A percentile compares a stretch with the other conserved stretches of the same genome.
Conservation (phyloP, 306 rosid species). For the Benincasa hispida region DNA sequence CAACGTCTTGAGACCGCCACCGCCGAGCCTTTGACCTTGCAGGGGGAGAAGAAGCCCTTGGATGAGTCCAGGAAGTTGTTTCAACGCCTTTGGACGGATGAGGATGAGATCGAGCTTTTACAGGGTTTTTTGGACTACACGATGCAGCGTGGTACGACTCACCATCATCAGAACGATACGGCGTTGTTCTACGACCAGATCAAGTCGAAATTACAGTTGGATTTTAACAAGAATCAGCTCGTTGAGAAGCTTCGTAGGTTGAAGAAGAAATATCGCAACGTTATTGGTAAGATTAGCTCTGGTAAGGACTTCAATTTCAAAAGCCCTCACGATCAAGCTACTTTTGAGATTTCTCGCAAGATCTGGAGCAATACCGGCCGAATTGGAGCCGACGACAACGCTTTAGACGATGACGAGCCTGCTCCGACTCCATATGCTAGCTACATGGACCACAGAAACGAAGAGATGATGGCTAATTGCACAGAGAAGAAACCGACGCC, state of each 20-base stretch:
- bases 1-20: slow-evolving; percentile 1
- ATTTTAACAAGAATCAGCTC: slow-evolving; percentile 48
- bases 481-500: slow-evolving; percentile 21
- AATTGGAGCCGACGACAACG: slow-evolving; percentile 29
- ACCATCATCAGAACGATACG: slow-evolving; percentile 28
- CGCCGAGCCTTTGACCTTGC: slow-evolving; percentile 8
- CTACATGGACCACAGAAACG: slow-evolving; percentile 14
- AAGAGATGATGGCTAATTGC: slow-evolving; percentile 19
- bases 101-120: slow-evolving; percentile 50
- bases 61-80: slow-evolving; percentile 29
- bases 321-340: slow-evolving; percentile 56
- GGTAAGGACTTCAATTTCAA: slow-evolving; percentile 46
- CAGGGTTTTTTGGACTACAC: slow-evolving; percentile 40
- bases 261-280: slow-evolving; percentile 61
- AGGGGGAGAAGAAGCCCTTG: slow-evolving; percentile 30
- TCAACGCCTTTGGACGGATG: slow-evolving; percentile 52
- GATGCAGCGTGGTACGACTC: slow-evolving; percentile 11
- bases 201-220: slow-evolving; percentile 40
- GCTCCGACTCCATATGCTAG: slow-evolving; percentile 26
- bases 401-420: slow-evolving; percentile 55
- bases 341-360: slow-evolving; percentile 69
- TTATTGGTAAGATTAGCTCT: slow-evolving; percentile 27
- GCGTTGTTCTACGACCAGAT: slow-evolving; percentile 48
- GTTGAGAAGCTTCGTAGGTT: slow-evolving; percentile 59
- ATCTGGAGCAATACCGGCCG: slow-evolving; percentile 59